These are phyloP conservation scores for Naganishia cerealis DNA, from an alignment of 1,284 basidiomycete genomes.

Conservation along the genomic window DNA sequence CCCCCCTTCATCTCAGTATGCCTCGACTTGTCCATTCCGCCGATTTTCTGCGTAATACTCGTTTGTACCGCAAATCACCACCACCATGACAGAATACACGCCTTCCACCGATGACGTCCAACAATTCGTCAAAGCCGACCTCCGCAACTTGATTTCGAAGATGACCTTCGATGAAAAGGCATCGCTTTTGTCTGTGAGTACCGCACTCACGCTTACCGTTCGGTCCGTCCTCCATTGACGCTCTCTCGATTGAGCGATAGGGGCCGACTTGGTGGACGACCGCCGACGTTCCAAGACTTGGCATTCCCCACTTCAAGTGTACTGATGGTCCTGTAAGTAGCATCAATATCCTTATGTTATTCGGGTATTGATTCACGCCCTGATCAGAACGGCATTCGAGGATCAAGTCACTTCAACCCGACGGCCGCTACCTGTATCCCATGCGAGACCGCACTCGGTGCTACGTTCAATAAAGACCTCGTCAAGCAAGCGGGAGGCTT, in stretches of 20 bases:
- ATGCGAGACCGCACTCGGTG: conserved; percentile 37
- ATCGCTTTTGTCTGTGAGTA: background rate
- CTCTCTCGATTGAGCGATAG: conserved; percentile 52
- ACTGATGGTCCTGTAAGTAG: conserved; percentile 33
- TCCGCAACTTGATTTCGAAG: background rate
- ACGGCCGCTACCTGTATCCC: conserved; percentile 38
- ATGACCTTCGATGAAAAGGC: conserved; percentile 9
- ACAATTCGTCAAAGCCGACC: conserved; percentile 8
- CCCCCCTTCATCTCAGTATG: no score
- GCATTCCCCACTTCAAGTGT: conserved; percentile 59
- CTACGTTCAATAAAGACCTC: conserved; percentile 55
- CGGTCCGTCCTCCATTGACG: conserved; percentile 59
- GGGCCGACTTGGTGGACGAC: conserved; percentile 65
- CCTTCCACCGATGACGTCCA: background rate
- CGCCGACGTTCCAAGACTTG: conserved; percentile 59
- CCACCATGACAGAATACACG: background rate
- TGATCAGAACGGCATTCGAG: background rate
- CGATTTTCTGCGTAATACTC: no score
- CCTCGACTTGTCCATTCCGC: no score
- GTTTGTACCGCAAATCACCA: background rate
- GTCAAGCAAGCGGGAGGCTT: conserved; percentile 62
- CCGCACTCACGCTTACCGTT: conserved; percentile 37
- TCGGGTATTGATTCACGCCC: background rate
- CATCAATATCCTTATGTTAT: background rate
- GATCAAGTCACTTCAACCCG: conserved; percentile 58